Conservation (phyloP, 2,329 filamentous ascomycete genomes). For the Fusarium torreyae region DNA sequence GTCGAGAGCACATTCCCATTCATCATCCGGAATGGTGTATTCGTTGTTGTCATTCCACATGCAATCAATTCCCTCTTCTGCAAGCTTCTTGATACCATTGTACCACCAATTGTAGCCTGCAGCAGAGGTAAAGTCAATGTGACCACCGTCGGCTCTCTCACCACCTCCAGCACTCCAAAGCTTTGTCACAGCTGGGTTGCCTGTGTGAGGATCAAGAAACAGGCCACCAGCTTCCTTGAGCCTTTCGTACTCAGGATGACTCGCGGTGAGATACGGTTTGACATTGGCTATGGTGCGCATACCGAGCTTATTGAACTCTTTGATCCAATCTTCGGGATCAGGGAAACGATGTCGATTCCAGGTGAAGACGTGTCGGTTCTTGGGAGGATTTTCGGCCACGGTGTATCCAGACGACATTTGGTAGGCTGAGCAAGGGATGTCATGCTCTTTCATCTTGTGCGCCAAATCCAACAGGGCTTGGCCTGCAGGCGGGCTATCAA, state of each 20-base stretch:
- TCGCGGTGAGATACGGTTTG: conserved; percentile 79
- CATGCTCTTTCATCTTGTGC: conserved; percentile 72
- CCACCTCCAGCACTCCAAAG: conserved; percentile 82
- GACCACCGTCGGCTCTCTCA: conserved; percentile 77
- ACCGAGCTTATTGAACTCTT: conserved; percentile 73
- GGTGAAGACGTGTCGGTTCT: conserved; percentile 77
- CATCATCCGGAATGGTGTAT: conserved; percentile 76
- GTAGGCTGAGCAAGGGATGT: conserved; percentile 79
- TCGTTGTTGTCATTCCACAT: conserved; percentile 89
- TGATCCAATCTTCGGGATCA: conserved; percentile 74
- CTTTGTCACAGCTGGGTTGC: conserved; percentile 69
- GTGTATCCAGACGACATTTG: conserved; percentile 83
- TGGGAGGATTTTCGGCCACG: conserved; percentile 75
- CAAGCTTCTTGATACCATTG: conserved; percentile 74
- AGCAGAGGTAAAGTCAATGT: conserved; percentile 80
- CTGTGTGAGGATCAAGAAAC: conserved; percentile 72
- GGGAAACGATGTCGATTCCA: conserved; percentile 82
- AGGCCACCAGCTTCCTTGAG: conserved; percentile 72
- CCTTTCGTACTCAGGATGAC: conserved; percentile 76
- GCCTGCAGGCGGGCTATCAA: conserved; percentile 66
- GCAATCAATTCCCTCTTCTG: conserved; percentile 75
- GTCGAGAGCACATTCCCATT: conserved; percentile 74
- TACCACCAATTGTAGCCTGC: conserved; percentile 81
- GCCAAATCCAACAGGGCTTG: conserved; percentile 74
- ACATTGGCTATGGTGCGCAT: conserved; percentile 80